Evolutionary conservation across 768 basidiomycete species (phyloP).

Genomic region (Amanita fuliginea): DNA sequence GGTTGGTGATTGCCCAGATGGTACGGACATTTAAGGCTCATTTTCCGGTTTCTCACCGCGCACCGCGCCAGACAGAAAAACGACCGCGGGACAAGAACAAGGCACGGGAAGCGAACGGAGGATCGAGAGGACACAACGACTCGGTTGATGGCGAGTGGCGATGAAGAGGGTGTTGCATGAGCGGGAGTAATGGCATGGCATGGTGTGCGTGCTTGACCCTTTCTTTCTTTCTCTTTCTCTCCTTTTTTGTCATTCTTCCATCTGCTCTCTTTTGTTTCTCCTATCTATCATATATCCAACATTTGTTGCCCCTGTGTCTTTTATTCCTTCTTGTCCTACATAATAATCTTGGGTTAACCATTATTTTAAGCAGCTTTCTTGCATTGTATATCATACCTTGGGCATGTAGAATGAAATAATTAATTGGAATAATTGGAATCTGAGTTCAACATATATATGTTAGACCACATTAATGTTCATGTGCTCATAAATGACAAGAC

Average conservation of each 20-base stretch:
- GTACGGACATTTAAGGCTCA: constrained; percentile 26
- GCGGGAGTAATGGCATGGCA: neutral
- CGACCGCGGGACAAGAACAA: constrained; percentile 18
- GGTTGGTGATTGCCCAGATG: constrained; percentile 79
- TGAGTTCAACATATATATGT: too few species aligned
- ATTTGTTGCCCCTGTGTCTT: too few species aligned
- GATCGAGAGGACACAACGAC: constrained; percentile 6
- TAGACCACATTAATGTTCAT: too few species aligned
- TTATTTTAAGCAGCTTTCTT: neutral
- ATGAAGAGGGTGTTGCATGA: constrained; percentile 18
- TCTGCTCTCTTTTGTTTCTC: too few species aligned
- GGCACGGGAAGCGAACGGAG: constrained; percentile 6
- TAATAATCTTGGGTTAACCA: neutral
- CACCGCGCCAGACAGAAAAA: constrained; percentile 28
- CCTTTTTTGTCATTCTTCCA: neutral
- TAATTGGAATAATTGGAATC: too few species aligned
- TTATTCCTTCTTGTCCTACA: neutral
- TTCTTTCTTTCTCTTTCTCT: neutral
- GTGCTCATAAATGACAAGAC: too few species aligned
- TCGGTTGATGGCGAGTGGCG: constrained; percentile 17
- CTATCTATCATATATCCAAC: neutral
- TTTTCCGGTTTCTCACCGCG: neutral
- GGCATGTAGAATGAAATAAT: too few species aligned
- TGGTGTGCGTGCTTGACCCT: neutral
- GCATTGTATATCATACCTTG: neutral